Base-by-base conservation (phyloP, 2,329 filamentous ascomycete genomes). In the Hypoxylon sp. region DNA sequence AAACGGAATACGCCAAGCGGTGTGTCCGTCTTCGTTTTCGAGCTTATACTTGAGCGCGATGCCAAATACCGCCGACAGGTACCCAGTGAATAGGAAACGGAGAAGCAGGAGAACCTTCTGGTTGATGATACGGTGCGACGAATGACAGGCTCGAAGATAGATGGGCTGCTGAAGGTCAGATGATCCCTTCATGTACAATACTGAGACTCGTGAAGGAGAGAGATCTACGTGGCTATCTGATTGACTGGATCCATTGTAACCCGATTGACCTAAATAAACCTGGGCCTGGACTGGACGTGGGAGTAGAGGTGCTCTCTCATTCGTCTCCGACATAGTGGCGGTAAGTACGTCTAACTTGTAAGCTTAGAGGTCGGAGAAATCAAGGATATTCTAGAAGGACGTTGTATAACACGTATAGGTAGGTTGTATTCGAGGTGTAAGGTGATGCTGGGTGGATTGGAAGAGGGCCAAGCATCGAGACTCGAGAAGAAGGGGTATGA, bases 61-160 rank as follows among this genome's bases (percentile, higher is more conserved):
- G 60, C 78, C 78, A 11, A 78, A 79, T 1, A 82, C 77, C 14
- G 79, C 81, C 6, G 80, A 76, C 35, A 87, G 77, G 72, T 86
- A 85, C 5, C 77, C 78, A 20, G 86, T 70, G 10, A 86, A 68
- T 2, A 79, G 46, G 10, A 81, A 80, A 46, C 86, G 83, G 20
- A 86, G 71, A 61, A 79, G 76, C 54, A 85, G 80, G 51, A 88
- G 80, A 31, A 79, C 62, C 50, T 82, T 82, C 67, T 87, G 85
- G 27, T 80, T 81, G 53, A 87, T 81, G 58, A 73, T 79, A 6
- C 78, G 72, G 84, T 85, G 87, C 20, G 85, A 82, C 1, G 86
- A 87, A 68, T 87, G 85, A 44, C 82, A 84, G 51, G 81, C 84
- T 73, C 85, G 83, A 13, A 86, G 80, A 63, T 85, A 86, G 13